Evolutionary conservation across 805 yeast species (phyloP), one percentile per base, ranked within the genome.

Genomic region (Pichia ethanolica): DNA sequence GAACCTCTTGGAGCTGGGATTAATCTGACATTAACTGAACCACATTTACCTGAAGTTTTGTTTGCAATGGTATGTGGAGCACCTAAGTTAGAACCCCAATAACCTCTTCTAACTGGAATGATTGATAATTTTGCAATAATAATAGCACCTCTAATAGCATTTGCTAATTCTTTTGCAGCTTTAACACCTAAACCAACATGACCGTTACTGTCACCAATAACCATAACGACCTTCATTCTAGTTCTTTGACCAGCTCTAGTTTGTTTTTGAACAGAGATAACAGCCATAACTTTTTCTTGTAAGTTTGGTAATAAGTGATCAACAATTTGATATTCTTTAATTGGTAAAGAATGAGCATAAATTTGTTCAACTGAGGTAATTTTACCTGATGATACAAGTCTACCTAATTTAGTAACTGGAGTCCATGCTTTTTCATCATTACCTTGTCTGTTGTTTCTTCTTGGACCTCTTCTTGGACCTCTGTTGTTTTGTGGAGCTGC

Each of bases 1-100:
- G 96, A 89, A 91, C 99, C 99, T 84, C 99, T 93, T 84, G 99
- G 98, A 64, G 99, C 99, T 77, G 99, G 99, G 72, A 93, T 90
- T 73, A 93, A 84, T 84, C 99, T 89, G 65, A 91, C 97, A 59
- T 85, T 74, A 71, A 93, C 98, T 77, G 98, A 91, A 85, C 99
- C 99, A 82, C 98, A 93, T 89, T 91, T 93, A 81, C 99, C 99
- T 64, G 98, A 86, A 73, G 90, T 89, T 89, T 93, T 93, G 78
- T 84, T 77, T 70, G 97, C 91, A 72, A 91, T 85, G 64, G 99
- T 87, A 86, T 93, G 99, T 72, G 99, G 99, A 77, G 87, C 86
- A 85, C 99, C 99, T 77, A 93, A 87, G 83, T 89, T 89, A 75
- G 96, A 78, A 79, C 99, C 99, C 99, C 99, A 93, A 93, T 93